phyloP scores from a whole-genome alignment of 2,329 filamentous ascomycete species.

The Aspergillus vadensis region DNA sequence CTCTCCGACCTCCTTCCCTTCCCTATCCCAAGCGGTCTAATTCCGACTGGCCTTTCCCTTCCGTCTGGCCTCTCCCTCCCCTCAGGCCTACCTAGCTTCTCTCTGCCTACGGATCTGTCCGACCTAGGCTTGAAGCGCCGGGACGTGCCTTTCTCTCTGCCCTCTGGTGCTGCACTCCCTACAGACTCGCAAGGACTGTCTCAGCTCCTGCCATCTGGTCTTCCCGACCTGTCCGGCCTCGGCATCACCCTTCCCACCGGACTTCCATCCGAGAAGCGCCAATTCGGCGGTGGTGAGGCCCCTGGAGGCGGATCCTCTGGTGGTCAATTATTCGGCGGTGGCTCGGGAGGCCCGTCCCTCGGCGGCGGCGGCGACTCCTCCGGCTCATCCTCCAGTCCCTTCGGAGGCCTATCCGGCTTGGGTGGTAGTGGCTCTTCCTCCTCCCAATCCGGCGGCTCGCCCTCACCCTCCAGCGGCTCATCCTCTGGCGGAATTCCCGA shows the following conservation, averaged over 20 bases:
- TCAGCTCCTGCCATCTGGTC: slow-evolving; percentile 1
- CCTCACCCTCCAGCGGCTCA: neutral
- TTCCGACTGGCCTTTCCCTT: neutral
- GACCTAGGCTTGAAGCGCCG: neutral
- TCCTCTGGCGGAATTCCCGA: neutral
- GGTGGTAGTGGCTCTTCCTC: neutral
- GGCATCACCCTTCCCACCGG: neutral
- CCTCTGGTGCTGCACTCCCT: neutral
- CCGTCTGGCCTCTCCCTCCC: slow-evolving; percentile 26
- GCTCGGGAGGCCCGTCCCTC: neutral
- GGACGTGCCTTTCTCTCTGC: neutral
- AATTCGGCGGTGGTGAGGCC: neutral
- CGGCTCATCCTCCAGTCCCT: neutral
- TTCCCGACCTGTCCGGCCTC: neutral
- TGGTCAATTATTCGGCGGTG: neutral
- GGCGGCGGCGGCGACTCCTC: neutral
- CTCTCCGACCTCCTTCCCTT: slow-evolving; percentile 1
- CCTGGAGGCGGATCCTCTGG: too few relatives aligned
- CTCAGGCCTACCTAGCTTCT: neutral
- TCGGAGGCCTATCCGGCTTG: neutral
- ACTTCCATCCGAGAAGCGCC: neutral
- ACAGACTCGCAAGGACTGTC: neutral
- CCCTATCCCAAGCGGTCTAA: neutral
- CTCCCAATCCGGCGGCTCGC: neutral
- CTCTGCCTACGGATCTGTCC: slow-evolving; percentile 1